Conservation (phyloP, 2,329 filamentous ascomycete genomes). For the Calonectria henricotiae region DNA sequence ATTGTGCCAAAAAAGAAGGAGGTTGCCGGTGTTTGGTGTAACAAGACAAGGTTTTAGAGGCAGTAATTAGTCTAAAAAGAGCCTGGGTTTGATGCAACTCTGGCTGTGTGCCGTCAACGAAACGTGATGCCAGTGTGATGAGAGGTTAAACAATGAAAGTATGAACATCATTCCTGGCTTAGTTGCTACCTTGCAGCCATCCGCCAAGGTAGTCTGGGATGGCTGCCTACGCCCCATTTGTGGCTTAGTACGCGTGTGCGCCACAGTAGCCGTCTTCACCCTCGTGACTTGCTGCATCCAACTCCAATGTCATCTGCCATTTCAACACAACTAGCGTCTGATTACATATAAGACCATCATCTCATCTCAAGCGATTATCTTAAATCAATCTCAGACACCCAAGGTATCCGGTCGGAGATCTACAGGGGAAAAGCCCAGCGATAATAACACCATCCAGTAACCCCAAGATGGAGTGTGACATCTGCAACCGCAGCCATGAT, state of each 20-base stretch:
- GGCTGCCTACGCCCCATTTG: slow-evolving; percentile 46
- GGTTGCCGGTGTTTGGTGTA: not conserved
- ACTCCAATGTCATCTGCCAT: slow-evolving; percentile 51
- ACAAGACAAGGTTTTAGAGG: not conserved
- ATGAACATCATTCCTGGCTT: slow-evolving; percentile 21
- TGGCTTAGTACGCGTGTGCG: slow-evolving; percentile 47
- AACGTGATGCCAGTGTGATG: slow-evolving; percentile 6
- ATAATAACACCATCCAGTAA: slow-evolving; percentile 29
- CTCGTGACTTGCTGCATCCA: slow-evolving; percentile 50
- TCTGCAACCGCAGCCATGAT: slow-evolving; percentile 74
- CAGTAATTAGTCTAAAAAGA: not conserved
- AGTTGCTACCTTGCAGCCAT: slow-evolving; percentile 16
- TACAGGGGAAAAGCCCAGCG: slow-evolving; percentile 33
- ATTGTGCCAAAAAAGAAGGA: not conserved
- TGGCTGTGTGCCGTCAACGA: not conserved
- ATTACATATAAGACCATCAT: not conserved
- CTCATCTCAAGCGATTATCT: slow-evolving; percentile 23
- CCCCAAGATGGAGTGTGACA: slow-evolving; percentile 77
- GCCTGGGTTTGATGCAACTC: not conserved
- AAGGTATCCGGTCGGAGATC: slow-evolving; percentile 3
- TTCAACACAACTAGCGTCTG: slow-evolving; percentile 25
- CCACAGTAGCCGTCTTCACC: slow-evolving; percentile 46
- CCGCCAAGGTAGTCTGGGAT: slow-evolving; percentile 24
- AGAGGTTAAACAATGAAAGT: slow-evolving; percentile 20
- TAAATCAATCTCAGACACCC: slow-evolving; percentile 2